Conservation (phyloP, 2,329 filamentous ascomycete genomes). For the Colletotrichum siamense region DNA sequence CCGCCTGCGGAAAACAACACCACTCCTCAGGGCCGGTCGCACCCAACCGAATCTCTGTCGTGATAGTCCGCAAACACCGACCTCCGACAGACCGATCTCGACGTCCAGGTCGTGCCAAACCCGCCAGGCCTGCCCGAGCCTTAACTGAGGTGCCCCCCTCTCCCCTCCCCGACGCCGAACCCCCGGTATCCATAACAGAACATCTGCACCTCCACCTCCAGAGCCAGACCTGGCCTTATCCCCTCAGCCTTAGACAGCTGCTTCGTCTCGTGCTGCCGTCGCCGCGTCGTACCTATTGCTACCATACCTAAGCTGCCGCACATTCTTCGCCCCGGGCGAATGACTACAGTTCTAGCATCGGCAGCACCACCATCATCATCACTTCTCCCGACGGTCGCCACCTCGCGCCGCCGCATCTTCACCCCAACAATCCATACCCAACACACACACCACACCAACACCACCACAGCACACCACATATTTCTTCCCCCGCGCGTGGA, state of each 20-base stretch:
- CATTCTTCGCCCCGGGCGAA: background rate
- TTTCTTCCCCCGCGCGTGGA: constrained; percentile 36
- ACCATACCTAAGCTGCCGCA: background rate
- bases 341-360: background rate
- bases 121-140: background rate
- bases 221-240: background rate
- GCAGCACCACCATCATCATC: background rate
- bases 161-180: constrained; percentile 4
- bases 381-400: background rate
- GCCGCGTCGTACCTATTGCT: background rate
- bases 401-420: background rate
- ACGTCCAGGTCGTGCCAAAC: constrained; percentile 4
- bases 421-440: background rate
- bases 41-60: constrained; percentile 20
- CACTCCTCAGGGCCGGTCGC: constrained; percentile 19
- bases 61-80: constrained; percentile 3
- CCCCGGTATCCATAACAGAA: constrained; percentile 3
- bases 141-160: background rate
- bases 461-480: background rate
- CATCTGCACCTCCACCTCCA: background rate
- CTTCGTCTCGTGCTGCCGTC: background rate
- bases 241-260: background rate
- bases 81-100: constrained; percentile 16
- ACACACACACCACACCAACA: background rate
- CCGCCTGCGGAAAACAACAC: constrained; percentile 18